Evolutionary conservation across 805 yeast genomes (phyloP), one percentile per base, ranked within the genome.

Genomic region (Naumovozyma castellii): DNA sequence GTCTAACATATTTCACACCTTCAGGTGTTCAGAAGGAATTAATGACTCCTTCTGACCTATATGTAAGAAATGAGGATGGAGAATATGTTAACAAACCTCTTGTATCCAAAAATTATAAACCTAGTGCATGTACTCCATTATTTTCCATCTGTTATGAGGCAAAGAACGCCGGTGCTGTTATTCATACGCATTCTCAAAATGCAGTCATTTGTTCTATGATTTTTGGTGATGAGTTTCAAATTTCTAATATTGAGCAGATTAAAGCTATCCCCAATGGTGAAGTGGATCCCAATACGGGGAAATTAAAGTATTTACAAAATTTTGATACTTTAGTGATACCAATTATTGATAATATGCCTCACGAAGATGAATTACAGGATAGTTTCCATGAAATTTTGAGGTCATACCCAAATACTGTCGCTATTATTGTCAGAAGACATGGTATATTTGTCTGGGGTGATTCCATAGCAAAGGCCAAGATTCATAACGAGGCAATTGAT

Each of bases 381-480:
- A 66, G 80, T 15, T 64, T 88, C 33, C 75, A 75, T 45, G 62
- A 71, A 41, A 81, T 87, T 0, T 75, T 88, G 39, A 58, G 50
- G n/a, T 67, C 71, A 13, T 80, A 85, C 51, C 96, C 97, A 1
- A 69, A 75, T 0, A 66, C 94, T 3, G 75, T 87, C 2, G 97
- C 97, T 0, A 86, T 90, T 1, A 67, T 90, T 39, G 97, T 90
- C 5, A 75, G 95, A 61, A 71, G 96, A 54, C 97, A 90, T 56
- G 97, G 97, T 1, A 80, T 90, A 34, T 90, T 80, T 57, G 95
- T 87, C n/a, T 90, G 97, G 97, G 97, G 97, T 18, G 85, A 81
- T 50, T 76, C 73, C 18, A 84, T 85, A 10, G 83, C 94, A 84
- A 86, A 88, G 62, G 96, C 97, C 36, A 90, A 90, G 62, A 74